Evolutionary conservation across 2,329 filamentous ascomycete species (phyloP).

Genomic region (Trichoderma sp.): DNA sequence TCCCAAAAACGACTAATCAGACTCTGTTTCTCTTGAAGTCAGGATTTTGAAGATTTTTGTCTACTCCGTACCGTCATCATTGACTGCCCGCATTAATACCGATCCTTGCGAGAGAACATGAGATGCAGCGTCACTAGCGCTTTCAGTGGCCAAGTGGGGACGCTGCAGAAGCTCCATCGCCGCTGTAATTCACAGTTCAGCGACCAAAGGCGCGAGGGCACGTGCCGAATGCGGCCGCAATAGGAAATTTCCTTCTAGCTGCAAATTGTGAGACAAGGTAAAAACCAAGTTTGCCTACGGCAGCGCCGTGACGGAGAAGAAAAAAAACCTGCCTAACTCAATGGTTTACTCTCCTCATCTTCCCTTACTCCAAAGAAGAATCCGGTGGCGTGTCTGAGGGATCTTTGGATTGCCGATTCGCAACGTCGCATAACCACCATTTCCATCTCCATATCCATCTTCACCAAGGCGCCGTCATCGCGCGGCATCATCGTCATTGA

Average conservation of each 20-base stretch:
- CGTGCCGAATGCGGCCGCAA: constrained; percentile 4
- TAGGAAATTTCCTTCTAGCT: constrained; percentile 7
- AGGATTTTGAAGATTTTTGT: background rate
- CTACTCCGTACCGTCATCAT: background rate
- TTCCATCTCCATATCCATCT: background rate
- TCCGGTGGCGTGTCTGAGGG: background rate
- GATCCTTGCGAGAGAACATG: background rate
- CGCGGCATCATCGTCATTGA: constrained; percentile 8
- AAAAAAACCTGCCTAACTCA: background rate
- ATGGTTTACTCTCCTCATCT: background rate
- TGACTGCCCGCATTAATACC: background rate
- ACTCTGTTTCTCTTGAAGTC: background rate
- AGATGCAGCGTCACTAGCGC: background rate
- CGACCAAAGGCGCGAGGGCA: background rate
- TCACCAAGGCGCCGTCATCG: background rate
- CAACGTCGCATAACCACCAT: background rate
- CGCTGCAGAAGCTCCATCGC: background rate
- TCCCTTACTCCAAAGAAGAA: background rate
- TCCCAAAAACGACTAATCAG: no score
- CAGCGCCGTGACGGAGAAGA: background rate
- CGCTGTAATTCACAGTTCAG: background rate
- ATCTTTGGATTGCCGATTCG: background rate
- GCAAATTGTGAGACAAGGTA: constrained; percentile 7
- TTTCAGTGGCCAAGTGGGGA: background rate
- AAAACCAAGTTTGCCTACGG: background rate